Evolutionary conservation across 1,139 yeast genomes (phyloP).

Genomic region (Pichia sp.): DNA sequence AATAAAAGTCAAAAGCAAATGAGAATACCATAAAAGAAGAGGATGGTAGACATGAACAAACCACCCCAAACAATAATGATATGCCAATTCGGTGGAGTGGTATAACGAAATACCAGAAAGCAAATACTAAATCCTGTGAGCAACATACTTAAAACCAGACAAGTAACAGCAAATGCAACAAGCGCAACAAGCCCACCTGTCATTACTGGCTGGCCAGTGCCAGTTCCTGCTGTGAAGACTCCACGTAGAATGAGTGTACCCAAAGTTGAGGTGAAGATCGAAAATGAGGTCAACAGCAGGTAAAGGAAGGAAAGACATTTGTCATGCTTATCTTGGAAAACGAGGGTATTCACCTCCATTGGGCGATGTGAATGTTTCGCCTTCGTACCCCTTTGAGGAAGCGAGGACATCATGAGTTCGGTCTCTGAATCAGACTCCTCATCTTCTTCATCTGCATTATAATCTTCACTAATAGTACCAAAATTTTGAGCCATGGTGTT

Average conservation of each 20-base stretch:
- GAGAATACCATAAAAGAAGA: conserved; percentile 11
- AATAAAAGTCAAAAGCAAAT: conserved; percentile 2
- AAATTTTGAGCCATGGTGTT: conserved; percentile 6
- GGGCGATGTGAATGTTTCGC: too few relatives aligned
- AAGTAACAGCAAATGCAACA: conserved; percentile 22
- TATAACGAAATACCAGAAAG: conserved; percentile 22
- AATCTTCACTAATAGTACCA: conserved; percentile 4
- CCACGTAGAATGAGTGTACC: conserved; percentile 34
- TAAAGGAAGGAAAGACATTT: conserved; percentile 41
- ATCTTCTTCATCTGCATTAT: conserved; percentile 10
- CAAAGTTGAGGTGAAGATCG: conserved; percentile 40
- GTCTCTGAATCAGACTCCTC: conserved; percentile 13
- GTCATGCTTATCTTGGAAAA: conserved; percentile 31
- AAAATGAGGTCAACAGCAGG: conserved; percentile 33
- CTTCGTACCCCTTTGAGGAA: conserved; percentile 1
- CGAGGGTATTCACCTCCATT: too few relatives aligned
- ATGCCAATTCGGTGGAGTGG: conserved; percentile 27
- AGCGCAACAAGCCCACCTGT: conserved; percentile 17
- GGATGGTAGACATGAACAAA: conserved; percentile 11
- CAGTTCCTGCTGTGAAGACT: conserved; percentile 18
- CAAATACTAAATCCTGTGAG: conserved; percentile 24
- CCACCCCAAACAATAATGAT: conserved; percentile 22
- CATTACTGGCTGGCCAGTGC: conserved; percentile 4
- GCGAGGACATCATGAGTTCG: conserved; percentile 3
- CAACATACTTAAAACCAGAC: conserved; percentile 21